phyloP scores from a whole-genome alignment of 805 yeast species.

The Kodamaea fukazawae region DNA sequence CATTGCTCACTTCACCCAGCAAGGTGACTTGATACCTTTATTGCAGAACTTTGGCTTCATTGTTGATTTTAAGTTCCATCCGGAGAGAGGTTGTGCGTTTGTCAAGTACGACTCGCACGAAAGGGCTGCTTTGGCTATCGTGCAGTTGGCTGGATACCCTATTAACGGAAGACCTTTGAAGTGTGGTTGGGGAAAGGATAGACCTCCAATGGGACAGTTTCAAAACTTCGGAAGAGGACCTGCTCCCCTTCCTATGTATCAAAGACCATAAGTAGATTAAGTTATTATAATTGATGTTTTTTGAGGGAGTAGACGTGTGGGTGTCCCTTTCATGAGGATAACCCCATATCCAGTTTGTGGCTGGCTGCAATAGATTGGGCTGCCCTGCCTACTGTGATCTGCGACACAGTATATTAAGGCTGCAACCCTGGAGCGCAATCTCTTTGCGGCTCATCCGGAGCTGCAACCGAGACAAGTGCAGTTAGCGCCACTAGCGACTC shows the following conservation, averaged over 20 bases:
- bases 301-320: no score
- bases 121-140: slow-evolving; percentile 84
- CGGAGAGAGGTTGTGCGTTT: slow-evolving; percentile 85
- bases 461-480: no score
- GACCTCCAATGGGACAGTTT: slow-evolving; percentile 31
- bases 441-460: no score
- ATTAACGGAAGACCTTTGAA: slow-evolving; percentile 76
- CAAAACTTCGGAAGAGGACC: slow-evolving; percentile 23
- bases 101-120: slow-evolving; percentile 85
- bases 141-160: slow-evolving; percentile 67
- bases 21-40: slow-evolving; percentile 68
- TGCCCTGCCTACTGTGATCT: no score
- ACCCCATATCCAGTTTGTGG: no score
- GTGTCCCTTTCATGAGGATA: no score
- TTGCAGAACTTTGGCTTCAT: slow-evolving; percentile 79
- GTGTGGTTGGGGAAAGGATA: slow-evolving; percentile 84
- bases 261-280: slow-evolving; percentile 14
- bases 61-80: slow-evolving; percentile 74
- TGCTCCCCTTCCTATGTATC: slow-evolving; percentile 29
- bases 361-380: no score
- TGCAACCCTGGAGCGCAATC: no score
- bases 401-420: no score
- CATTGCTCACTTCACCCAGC: slow-evolving; percentile 72
- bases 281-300: no score
- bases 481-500: no score